Conservation (phyloP, 164 flowering plant species). For the Berberis vulgaris region DNA sequence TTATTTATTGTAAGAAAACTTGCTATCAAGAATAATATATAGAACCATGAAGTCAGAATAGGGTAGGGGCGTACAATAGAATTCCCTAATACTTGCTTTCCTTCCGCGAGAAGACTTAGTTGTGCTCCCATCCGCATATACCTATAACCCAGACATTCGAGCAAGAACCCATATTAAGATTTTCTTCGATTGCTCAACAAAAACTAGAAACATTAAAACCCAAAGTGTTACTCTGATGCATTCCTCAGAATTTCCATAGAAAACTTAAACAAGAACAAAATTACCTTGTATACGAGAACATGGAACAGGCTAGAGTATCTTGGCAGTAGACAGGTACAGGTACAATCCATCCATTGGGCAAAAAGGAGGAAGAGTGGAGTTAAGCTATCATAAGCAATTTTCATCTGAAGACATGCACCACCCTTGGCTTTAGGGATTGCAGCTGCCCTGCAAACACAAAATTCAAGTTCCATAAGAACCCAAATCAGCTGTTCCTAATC, state of each 20-base stretch:
- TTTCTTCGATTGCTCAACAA: not conserved
- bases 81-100: slow-evolving; percentile 61
- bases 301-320: slow-evolving; percentile 59
- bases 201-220: not conserved
- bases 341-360: slow-evolving; percentile 69
- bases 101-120: slow-evolving; percentile 40
- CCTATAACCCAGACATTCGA: slow-evolving; percentile 20
- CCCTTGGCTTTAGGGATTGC: slow-evolving; percentile 64
- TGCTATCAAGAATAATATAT: not conserved
- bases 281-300: slow-evolving; percentile 57
- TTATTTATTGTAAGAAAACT: slow-evolving; percentile 5
- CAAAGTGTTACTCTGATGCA: too few relatives aligned
- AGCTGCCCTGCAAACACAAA: slow-evolving; percentile 50
- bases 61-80: slow-evolving; percentile 42
- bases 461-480: slow-evolving; percentile 1
- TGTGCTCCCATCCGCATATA: slow-evolving; percentile 44
- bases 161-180: not conserved
- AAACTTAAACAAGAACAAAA: slow-evolving; percentile 1
- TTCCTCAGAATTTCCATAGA: not conserved
- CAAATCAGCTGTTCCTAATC: not conserved
- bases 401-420: slow-evolving; percentile 64
- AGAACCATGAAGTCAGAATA: not conserved
- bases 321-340: slow-evolving; percentile 60
- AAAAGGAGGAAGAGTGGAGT: slow-evolving; percentile 58
- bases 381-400: slow-evolving; percentile 53